Evolutionary conservation across 73 alveolate genomes (phyloP).

Genomic region (Loxodes magnus): DNA sequence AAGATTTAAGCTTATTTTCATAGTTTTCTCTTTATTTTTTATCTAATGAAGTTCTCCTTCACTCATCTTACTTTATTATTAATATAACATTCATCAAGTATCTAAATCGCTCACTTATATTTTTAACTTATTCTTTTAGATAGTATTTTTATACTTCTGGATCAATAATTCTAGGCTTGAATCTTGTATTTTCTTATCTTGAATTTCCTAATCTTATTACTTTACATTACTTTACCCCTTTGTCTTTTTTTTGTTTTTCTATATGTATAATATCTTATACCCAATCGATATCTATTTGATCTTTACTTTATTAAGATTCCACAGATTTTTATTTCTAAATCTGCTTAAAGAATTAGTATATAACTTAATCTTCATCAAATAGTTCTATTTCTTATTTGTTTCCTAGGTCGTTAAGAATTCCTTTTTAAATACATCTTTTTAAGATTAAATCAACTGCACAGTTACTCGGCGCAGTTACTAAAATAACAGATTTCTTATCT

Average conservation of each 20-base stretch:
- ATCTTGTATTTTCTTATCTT: no score
- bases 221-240: slow-evolving; percentile 16
- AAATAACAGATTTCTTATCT: slow-evolving; percentile 10
- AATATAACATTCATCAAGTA: no score
- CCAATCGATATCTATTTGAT: slow-evolving; percentile 13
- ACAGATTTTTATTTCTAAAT: slow-evolving; percentile 1
- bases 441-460: slow-evolving; percentile 87
- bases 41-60: no score
- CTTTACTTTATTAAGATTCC: slow-evolving; percentile 9
- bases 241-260: slow-evolving; percentile 21
- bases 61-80: no score
- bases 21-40: no score
- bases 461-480: slow-evolving; percentile 85
- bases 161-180: no score
- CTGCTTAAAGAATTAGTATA: slow-evolving; percentile 16
- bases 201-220: slow-evolving; percentile 29
- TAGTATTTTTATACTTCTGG: no score
- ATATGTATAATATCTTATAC: slow-evolving; percentile 13
- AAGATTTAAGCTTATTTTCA: no score
- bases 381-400: slow-evolving; percentile 17
- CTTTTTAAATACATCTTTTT: slow-evolving; percentile 41
- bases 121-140: no score
- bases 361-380: slow-evolving; percentile 19
- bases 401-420: slow-evolving; percentile 26
- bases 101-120: no score